Percentiles rank a stretch among this genome's conserved stretches.
Evolutionary conservation across 768 basidiomycete genomes (phyloP).

Genomic region (Phaffia australis): DNA sequence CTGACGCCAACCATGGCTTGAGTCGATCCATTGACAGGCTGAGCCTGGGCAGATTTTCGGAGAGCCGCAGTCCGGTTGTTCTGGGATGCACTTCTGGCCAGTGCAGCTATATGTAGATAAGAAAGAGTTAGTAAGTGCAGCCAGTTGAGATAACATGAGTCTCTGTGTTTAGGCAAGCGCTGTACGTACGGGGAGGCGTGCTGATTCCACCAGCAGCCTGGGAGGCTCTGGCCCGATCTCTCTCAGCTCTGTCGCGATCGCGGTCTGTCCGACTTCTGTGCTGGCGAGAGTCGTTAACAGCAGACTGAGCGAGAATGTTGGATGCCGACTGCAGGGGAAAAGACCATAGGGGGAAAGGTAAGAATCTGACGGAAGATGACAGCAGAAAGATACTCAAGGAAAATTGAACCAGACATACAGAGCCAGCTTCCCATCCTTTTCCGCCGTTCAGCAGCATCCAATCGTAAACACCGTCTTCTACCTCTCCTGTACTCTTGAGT

Average conservation of each 20-base stretch:
- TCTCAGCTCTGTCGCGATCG: conserved; percentile 23
- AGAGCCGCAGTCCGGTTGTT: conserved; percentile 2
- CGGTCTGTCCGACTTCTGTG: conserved; percentile 26
- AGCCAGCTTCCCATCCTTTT: conserved; percentile 82
- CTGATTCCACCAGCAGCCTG: conserved; percentile 6
- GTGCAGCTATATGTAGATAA: conserved; percentile 5
- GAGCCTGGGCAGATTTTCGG: conserved; percentile 21
- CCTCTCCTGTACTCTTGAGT: conserved; percentile 77
- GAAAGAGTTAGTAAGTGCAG: background rate
- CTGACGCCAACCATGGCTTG: conserved; percentile 25
- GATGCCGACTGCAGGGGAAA: conserved; percentile 12
- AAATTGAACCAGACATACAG: conserved; percentile 45
- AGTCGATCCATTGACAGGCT: conserved; percentile 22
- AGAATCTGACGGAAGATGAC: background rate
- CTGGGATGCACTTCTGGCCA: conserved; percentile 15
- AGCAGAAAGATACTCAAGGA: background rate
- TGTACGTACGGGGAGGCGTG: conserved; percentile 10
- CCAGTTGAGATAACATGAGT: background rate
- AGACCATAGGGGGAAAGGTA: background rate
- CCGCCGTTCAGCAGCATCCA: conserved; percentile 91
- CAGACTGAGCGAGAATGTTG: conserved; percentile 18
- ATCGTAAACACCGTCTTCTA: conserved; percentile 88
- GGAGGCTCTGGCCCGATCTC: conserved; percentile 17
- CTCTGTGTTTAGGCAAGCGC: background rate
- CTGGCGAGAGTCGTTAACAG: conserved; percentile 15